Base-by-base conservation (phyloP, 495 filamentous ascomycete genomes). In the Trichoderma reesei region DNA sequence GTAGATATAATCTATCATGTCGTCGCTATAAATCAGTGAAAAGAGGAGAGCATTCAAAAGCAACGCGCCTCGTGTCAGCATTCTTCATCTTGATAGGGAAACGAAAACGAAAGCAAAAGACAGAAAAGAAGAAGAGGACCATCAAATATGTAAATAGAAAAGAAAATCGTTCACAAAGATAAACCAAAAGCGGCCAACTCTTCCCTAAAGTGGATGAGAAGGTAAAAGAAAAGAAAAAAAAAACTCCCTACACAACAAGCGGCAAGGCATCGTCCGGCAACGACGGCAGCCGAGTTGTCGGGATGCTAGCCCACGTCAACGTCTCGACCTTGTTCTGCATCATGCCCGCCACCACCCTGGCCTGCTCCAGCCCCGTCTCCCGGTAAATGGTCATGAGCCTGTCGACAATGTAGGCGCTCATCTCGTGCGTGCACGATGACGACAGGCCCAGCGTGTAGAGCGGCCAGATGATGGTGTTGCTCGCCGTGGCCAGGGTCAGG, bases 371-470 rank as follows among this genome's bases (percentile, higher is more conserved):
- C 3, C 70, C 68, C 51, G 72, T 72, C 68, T 77, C 73, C 63
- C 68, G 69, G 44, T 71, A 72, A 13, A 77, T 65, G 14, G 70
- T 68, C 13, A 69, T 41, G 33, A 77, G 66, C 13, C 75, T 62
- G 2, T 70, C 73, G 9, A 76, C 59, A 1, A 71, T 66, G 37
- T 73, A 77, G 3, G 60, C 48, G 59, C 71, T 71, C 59, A 69
- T 67, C 34, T 68, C 66, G 8, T 64, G 66, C 0, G 67, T 68
- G 65, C 75, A 75, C 2, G 67, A 70, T 13, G 71, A 72, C 39
- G 73, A 73, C 73, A 76, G 74, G 39, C 72, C 74, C 2, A 70
- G 69, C 9, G 73, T 66, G 56, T 74, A 77, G 7, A 77, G 69
- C n/a, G 75, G 72, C 71, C 71, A 75, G 16, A 77, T 69, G 16